phyloP scores from a whole-genome alignment of 805 yeast species.

The Candida ficus region DNA sequence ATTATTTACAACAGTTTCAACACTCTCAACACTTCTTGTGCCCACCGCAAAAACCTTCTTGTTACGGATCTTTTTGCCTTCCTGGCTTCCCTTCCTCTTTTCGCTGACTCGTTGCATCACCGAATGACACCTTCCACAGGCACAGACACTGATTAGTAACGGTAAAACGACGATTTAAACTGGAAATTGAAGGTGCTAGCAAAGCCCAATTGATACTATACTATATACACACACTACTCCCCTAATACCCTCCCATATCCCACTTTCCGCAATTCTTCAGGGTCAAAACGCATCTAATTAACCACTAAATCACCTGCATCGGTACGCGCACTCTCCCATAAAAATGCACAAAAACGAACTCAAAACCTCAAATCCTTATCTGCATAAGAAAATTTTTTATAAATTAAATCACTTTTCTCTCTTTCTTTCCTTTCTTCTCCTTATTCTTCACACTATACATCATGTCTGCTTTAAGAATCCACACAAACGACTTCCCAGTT shows the following conservation, averaged over 20 bases:
- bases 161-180: too few relatives aligned
- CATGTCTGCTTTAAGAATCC: slow-evolving; percentile 11
- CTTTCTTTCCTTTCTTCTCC: neutral
- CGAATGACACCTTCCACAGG: too few relatives aligned
- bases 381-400: neutral
- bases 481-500: slow-evolving; percentile 31
- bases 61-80: too few relatives aligned
- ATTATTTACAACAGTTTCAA: too few relatives aligned
- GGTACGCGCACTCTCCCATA: neutral
- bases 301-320: neutral
- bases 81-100: too few relatives aligned
- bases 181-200: too few relatives aligned
- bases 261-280: neutral
- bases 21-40: too few relatives aligned
- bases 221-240: neutral
- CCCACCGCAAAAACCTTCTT: too few relatives aligned
- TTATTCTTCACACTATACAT: neutral
- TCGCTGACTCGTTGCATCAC: too few relatives aligned
- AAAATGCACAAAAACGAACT: neutral
- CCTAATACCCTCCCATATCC: neutral
- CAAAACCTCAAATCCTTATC: neutral
- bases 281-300: neutral
- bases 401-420: neutral
- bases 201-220: too few relatives aligned
- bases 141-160: too few relatives aligned